Conservation (phyloP, 306 rosid genomes). For the Benincasa hispida region DNA sequence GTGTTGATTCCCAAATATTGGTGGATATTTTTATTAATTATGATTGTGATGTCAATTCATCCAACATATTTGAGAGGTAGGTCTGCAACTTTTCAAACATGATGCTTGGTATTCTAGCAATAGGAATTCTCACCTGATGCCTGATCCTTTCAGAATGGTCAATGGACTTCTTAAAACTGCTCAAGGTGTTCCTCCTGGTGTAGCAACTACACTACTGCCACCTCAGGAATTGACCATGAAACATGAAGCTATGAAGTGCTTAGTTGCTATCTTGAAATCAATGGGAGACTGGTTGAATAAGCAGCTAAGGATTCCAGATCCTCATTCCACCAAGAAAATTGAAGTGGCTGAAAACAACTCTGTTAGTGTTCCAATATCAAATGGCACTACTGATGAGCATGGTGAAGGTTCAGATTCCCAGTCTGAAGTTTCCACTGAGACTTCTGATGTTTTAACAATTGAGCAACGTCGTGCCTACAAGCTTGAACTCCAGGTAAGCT, state of each 20-base stretch:
- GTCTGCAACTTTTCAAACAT: constrained; percentile 14
- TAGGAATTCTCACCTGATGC: constrained; percentile 11
- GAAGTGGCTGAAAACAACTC: constrained; percentile 36
- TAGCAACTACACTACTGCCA: constrained; percentile 70
- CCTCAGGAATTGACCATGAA: constrained; percentile 85
- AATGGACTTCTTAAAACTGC: constrained; percentile 99
- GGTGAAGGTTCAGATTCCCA: constrained; percentile 73
- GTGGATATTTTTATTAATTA: constrained; percentile 95
- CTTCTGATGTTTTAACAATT: constrained; percentile 73
- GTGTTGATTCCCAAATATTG: constrained; percentile 87
- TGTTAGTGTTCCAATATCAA: constrained; percentile 38
- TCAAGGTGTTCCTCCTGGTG: constrained; percentile 98
- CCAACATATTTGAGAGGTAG: constrained; percentile 98
- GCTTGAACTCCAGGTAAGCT: constrained; percentile 91
- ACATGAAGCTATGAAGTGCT: constrained; percentile 90
- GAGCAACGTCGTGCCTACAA: constrained; percentile 98
- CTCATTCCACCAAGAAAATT: constrained; percentile 49
- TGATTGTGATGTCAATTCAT: constrained; percentile 98
- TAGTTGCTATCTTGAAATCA: constrained; percentile 69
- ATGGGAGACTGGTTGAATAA: constrained; percentile 96
- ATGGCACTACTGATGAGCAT: constrained; percentile 71
- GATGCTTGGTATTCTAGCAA: constrained; percentile 1
- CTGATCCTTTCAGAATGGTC: constrained; percentile 66
- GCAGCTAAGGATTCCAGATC: constrained; percentile 87
- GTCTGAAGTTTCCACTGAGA: constrained; percentile 62